Conservation (phyloP, 768 basidiomycete species). For the Tricholoma furcatifolium region DNA sequence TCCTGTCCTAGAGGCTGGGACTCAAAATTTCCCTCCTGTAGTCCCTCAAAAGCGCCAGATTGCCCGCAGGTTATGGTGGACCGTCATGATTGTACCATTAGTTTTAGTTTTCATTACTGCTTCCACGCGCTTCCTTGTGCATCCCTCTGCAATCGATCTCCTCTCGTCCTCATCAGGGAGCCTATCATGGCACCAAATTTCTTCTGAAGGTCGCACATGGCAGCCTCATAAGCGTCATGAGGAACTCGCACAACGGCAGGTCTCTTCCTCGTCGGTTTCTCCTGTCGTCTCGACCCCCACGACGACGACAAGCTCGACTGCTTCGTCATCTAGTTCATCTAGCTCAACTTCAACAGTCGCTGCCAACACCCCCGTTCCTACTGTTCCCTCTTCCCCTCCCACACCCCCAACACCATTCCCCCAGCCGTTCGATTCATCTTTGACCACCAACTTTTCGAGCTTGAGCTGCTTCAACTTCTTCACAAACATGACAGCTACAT, state of each 20-base stretch:
- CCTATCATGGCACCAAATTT: slow-evolving; percentile 29
- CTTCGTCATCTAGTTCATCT: slow-evolving; percentile 19
- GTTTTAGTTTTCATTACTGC: slow-evolving; percentile 52
- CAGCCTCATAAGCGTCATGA: slow-evolving; percentile 42
- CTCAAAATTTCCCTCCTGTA: slow-evolving; percentile 2
- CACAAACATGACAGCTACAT: slow-evolving; percentile 64
- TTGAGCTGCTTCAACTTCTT: slow-evolving; percentile 69
- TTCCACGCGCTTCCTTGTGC: slow-evolving; percentile 50
- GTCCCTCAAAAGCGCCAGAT: slow-evolving; percentile 37
- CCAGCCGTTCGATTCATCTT: slow-evolving; percentile 64
- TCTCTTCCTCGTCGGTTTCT: slow-evolving; percentile 9
- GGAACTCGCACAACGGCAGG: slow-evolving; percentile 18
- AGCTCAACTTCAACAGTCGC: slow-evolving; percentile 19
- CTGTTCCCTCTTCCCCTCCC: slow-evolving; percentile 50
- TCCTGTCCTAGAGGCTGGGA: slow-evolving; percentile 10
- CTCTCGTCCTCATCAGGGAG: slow-evolving; percentile 25
- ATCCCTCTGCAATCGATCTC: slow-evolving; percentile 45
- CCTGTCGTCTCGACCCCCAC: slow-evolving; percentile 17
- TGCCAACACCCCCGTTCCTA: slow-evolving; percentile 35
- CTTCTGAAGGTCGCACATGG: slow-evolving; percentile 32
- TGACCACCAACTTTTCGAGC: slow-evolving; percentile 68
- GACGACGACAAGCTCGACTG: slow-evolving; percentile 10
- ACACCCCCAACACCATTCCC: slow-evolving; percentile 74
- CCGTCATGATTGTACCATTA: slow-evolving; percentile 56
- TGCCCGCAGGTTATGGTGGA: slow-evolving; percentile 46